A percentile compares a stretch with the other conserved stretches of the same genome.
Evolutionary conservation across 371 early-diverging fungal genomes (phyloP).

Genomic region (Mucor lusitanicus): DNA sequence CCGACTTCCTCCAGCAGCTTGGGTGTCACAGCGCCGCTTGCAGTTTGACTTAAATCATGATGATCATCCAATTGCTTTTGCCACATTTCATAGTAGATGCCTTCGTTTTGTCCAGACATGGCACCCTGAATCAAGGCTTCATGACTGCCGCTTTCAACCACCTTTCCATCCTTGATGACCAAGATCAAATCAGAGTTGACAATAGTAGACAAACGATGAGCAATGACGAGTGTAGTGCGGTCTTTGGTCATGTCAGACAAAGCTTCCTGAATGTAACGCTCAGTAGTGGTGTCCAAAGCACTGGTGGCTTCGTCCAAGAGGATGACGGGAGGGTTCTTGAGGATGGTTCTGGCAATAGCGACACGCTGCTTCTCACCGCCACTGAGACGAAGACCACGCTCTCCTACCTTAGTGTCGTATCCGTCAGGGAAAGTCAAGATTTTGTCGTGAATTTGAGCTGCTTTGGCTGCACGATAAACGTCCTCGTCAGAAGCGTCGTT

Average conservation of each 20-base stretch:
- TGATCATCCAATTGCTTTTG: slow-evolving; percentile 80
- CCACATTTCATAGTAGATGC: slow-evolving; percentile 89
- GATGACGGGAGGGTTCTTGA: slow-evolving; percentile 77
- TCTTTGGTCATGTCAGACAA: slow-evolving; percentile 67
- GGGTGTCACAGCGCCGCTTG: slow-evolving; percentile 9
- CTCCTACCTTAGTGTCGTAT: slow-evolving; percentile 94
- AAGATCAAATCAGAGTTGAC: slow-evolving; percentile 80
- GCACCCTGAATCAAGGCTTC: slow-evolving; percentile 67
- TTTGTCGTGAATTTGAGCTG: slow-evolving; percentile 80
- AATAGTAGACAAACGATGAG: slow-evolving; percentile 89
- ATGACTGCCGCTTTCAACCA: slow-evolving; percentile 89
- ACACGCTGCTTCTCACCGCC: slow-evolving; percentile 90
- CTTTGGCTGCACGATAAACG: slow-evolving; percentile 75
- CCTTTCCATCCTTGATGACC: slow-evolving; percentile 78
- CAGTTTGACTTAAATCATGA: slow-evolving; percentile 12
- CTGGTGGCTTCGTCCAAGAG: slow-evolving; percentile 81
- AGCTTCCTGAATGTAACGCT: slow-evolving; percentile 78
- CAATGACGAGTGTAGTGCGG: slow-evolving; percentile 94
- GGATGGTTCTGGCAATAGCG: slow-evolving; percentile 86
- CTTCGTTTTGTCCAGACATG: slow-evolving; percentile 31
- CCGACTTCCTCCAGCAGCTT: neutral
- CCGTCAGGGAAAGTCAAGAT: slow-evolving; percentile 68
- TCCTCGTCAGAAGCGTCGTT: slow-evolving; percentile 64
- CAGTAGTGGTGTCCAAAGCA: slow-evolving; percentile 73
- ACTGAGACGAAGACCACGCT: slow-evolving; percentile 88